phyloP scores from a whole-genome alignment of 129 eudicot species.

The Ambrosia trifida region DNA sequence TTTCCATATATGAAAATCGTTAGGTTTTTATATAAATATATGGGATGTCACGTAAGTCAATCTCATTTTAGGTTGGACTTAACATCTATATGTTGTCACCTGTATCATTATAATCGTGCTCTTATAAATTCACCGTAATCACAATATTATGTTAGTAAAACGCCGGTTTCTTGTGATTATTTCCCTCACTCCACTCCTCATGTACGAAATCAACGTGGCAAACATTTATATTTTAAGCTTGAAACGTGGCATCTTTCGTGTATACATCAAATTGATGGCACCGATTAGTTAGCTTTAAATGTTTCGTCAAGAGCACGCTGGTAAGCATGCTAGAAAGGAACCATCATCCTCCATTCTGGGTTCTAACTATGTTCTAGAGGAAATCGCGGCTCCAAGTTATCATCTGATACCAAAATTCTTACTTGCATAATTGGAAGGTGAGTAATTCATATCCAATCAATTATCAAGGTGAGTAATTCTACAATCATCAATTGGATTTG shows the following conservation, averaged over 20 bases:
- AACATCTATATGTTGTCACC: background rate
- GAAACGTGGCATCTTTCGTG: constrained; percentile 6
- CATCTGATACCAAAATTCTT: background rate
- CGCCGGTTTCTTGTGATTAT: background rate
- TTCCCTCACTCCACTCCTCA: background rate
- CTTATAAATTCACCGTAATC: background rate
- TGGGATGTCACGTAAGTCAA: background rate
- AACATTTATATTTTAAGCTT: background rate
- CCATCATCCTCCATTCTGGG: background rate
- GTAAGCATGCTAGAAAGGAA: background rate
- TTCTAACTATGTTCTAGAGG: background rate
- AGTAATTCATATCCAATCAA: background rate
- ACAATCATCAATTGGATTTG: background rate
- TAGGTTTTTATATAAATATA: too few relatives aligned
- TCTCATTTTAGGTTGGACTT: background rate
- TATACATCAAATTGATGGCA: background rate
- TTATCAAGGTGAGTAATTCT: background rate
- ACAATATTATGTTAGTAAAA: background rate
- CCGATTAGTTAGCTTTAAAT: background rate
- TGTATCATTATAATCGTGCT: background rate
- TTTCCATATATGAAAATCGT: too few relatives aligned
- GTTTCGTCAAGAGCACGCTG: background rate
- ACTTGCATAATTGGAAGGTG: background rate
- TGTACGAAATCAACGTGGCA: background rate
- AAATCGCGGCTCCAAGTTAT: background rate